These are phyloP conservation scores for Immersiporthe knoxdaviesiana DNA, from an alignment of 2,329 filamentous ascomycete genomes.

Conservation along the genomic window DNA sequence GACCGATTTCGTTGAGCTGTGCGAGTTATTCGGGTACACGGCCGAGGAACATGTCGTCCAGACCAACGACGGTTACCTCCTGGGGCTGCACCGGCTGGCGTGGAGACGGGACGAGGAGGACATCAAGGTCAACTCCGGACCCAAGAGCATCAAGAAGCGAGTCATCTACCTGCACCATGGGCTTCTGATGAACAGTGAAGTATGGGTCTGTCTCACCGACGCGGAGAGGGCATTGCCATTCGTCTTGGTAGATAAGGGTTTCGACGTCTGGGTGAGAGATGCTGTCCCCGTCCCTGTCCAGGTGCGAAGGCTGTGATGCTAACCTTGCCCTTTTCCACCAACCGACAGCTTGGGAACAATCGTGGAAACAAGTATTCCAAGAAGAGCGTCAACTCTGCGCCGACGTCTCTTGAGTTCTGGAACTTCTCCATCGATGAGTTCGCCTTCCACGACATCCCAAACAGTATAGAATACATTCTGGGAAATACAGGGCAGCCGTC, in stretches of 20 bases:
- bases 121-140: constrained; percentile 74
- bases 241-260: constrained; percentile 83
- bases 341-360: constrained; percentile 82
- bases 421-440: constrained; percentile 99
- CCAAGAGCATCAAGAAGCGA: constrained; percentile 72
- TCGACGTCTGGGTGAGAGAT: constrained; percentile 84
- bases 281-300: background rate
- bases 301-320: constrained; percentile 34
- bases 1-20: constrained; percentile 92
- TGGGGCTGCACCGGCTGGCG: constrained; percentile 85
- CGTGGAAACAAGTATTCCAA: constrained; percentile 99
- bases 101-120: constrained; percentile 82
- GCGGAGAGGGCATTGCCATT: constrained; percentile 86
- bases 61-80: constrained; percentile 89
- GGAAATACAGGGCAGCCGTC: constrained; percentile 80
- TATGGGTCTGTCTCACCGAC: constrained; percentile 94
- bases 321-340: constrained; percentile 23
- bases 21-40: constrained; percentile 85
- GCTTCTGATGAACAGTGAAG: constrained; percentile 97
- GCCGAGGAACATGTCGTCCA: constrained; percentile 96
- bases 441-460: constrained; percentile 94
- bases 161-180: constrained; percentile 96
- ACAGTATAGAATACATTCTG: constrained; percentile 91
- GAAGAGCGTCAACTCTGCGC: constrained; percentile 78
- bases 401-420: constrained; percentile 82